phyloP scores from a whole-genome alignment of 2,329 filamentous ascomycete species.

The Aspergillus bombycis region DNA sequence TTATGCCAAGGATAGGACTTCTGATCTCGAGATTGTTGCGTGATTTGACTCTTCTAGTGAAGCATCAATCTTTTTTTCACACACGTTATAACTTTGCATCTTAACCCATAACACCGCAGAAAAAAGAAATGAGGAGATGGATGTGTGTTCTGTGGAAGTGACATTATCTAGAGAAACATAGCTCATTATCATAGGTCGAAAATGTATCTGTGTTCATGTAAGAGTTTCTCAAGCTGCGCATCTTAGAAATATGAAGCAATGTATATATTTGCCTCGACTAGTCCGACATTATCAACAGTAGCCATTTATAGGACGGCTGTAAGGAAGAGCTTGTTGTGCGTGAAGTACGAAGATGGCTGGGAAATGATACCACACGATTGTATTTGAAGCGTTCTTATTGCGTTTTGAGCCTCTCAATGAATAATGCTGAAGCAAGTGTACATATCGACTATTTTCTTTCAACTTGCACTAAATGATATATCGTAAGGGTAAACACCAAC shows the following conservation, averaged over 20 bases:
- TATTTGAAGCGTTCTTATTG: background rate
- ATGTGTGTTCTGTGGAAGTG: background rate
- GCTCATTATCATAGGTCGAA: background rate
- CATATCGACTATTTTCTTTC: background rate
- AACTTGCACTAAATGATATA: background rate
- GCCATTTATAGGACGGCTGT: background rate
- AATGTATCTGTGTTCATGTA: background rate
- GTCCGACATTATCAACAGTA: background rate
- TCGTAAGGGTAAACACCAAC: background rate
- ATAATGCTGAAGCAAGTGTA: background rate
- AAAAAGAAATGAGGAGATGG: too few relatives aligned
- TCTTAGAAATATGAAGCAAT: background rate
- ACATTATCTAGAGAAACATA: background rate
- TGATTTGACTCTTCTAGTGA: conserved; percentile 19
- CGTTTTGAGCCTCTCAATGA: background rate
- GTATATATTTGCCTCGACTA: background rate
- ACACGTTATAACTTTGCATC: background rate
- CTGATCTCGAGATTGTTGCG: conserved; percentile 49
- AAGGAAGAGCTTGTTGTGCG: background rate
- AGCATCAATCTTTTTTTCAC: background rate
- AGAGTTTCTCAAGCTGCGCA: background rate
- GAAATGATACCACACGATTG: background rate
- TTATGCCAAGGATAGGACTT: conserved; percentile 47
- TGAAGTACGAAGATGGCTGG: background rate
- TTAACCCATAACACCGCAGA: background rate